Evolutionary conservation across 163 green algal genomes (phyloP), one percentile per base, ranked within the genome.

Genomic region (Chlamydomonas reinhardtii): DNA sequence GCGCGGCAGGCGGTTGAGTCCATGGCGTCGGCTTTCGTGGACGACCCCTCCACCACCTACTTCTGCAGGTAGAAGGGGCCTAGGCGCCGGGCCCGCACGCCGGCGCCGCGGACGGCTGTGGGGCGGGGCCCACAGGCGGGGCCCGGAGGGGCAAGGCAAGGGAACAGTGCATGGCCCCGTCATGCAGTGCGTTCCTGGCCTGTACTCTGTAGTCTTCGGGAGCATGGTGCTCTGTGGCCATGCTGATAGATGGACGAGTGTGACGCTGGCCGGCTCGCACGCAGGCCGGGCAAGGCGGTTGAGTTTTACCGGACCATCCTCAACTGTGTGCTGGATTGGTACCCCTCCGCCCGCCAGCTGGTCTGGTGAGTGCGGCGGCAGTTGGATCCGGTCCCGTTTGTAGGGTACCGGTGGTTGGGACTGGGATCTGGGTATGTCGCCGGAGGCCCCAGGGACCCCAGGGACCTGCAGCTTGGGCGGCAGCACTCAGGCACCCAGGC

Each of bases 11-110:
- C 77, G 15, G 48, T 84, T 3, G 77, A 84, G n/a, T n/a, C 39
- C 65, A 70, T 84, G 14, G 43, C 77, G 3, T 34, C 54, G 19
- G 80, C 80, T 14, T 86, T 86, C 11, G 34, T 79, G 69, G 69
- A 86, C 32, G 80, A 86, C 54, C 80, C 80, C 39, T 79, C 80
- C 52, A 86, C 80, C 54, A 72, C 34, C 2, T 86, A 86, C 56
- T 86, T 86, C 69, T 86, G 80, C 80, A 56, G 64, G 69, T 73
- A 34, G 5, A 11, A 29, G 65, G 65, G n/a, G n/a, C n/a, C n/a
- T n/a, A n/a, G n/a, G n/a, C n/a, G n/a, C n/a, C n/a, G n/a, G n/a
- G n/a, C n/a, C n/a, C n/a, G n/a, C n/a, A n/a, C n/a, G n/a, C n/a
- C n/a, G n/a, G n/a, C n/a, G n/a, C n/a, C n/a, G n/a, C n/a, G n/a